Evolutionary conservation across 1,284 basidiomycete species (phyloP).

Genomic region (Sporisorium scitamineum): DNA sequence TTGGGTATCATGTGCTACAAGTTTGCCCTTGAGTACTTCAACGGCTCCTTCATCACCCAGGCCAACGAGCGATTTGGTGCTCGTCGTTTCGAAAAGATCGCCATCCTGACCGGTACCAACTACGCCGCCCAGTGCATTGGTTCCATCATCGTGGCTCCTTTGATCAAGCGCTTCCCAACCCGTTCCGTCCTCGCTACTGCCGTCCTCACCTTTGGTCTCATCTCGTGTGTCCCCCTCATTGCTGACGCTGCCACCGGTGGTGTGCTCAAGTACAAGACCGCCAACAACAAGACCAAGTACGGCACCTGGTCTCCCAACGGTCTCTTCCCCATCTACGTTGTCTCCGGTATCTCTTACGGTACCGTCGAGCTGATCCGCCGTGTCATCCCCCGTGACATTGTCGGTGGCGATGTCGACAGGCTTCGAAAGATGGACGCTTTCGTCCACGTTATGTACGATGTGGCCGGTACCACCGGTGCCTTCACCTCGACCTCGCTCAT

Average conservation of each 20-base stretch:
- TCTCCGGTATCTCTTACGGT: constrained; percentile 69
- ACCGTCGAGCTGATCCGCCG: constrained; percentile 70
- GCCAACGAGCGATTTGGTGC: constrained; percentile 63
- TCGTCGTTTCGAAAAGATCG: constrained; percentile 61
- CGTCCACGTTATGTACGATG: constrained; percentile 70
- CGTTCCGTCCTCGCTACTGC: constrained; percentile 67
- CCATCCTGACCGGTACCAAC: constrained; percentile 64
- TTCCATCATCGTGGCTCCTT: constrained; percentile 66
- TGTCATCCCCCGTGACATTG: constrained; percentile 69
- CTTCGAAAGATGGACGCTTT: constrained; percentile 70
- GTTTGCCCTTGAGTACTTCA: constrained; percentile 52
- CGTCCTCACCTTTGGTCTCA: constrained; percentile 67
- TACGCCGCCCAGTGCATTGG: constrained; percentile 67
- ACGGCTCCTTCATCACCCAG: constrained; percentile 64
- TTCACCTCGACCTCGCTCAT: constrained; percentile 69
- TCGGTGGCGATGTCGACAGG: constrained; percentile 64
- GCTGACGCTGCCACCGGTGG: constrained; percentile 69
- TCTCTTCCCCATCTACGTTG: constrained; percentile 66
- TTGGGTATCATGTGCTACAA: constrained; percentile 65
- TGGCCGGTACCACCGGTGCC: constrained; percentile 70
- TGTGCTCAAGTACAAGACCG: constrained; percentile 54
- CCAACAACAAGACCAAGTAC: constrained; percentile 65
- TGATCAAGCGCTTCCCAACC: constrained; percentile 69
- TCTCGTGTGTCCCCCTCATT: constrained; percentile 67
- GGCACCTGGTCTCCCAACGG: constrained; percentile 68